Evolutionary conservation across 2,329 filamentous ascomycete genomes (phyloP), one percentile per base, ranked within the genome.

Genomic region (Colletotrichum orchidophilum): DNA sequence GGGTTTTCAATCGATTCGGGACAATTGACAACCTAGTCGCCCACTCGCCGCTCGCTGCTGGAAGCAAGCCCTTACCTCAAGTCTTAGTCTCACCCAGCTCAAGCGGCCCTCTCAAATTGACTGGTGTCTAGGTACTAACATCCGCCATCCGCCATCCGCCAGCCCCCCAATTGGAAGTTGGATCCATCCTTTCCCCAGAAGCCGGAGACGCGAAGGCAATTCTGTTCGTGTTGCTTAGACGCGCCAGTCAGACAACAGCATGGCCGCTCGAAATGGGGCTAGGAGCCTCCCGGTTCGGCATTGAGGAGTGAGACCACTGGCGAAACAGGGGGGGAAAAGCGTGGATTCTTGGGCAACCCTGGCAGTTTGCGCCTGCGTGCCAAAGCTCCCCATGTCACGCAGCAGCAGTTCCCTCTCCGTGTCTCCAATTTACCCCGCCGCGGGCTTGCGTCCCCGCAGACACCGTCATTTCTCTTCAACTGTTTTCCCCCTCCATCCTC

Each of bases 351-450:
- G 49, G 53, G 52, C 59, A 59, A 59, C 21, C 27, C 52, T 21
- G 5, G 11, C 21, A 39, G 35, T 12, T 39, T 12, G 35, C n/a
- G n/a, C n/a, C n/a, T 39, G 13, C 35, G 5, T 39, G 15, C 50
- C 1, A 27, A 50, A 26, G 33, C 55, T 54, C 18, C 18, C 46
- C 21, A 12, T 46, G 42, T 50, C 67, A 46, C 24, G 24, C 24
- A 13, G 8, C 24, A 54, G 60, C 24, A 54, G 60, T 11, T 33
- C 8, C 39, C 29, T 39, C 35, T n/a, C 50, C 24, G 18, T 33
- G 58, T 68, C 68, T 61, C 63, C 71, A 73, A 73, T 67, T 71
- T 71, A 73, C 71, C 71, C 71, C 71, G 67, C 71, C 46, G 58
- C 35, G 50, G 50, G 67, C 67, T 26, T 29, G n/a, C 49, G 57